Evolutionary conservation across 805 yeast genomes (phyloP).

Genomic region (Pichia manshurica): DNA sequence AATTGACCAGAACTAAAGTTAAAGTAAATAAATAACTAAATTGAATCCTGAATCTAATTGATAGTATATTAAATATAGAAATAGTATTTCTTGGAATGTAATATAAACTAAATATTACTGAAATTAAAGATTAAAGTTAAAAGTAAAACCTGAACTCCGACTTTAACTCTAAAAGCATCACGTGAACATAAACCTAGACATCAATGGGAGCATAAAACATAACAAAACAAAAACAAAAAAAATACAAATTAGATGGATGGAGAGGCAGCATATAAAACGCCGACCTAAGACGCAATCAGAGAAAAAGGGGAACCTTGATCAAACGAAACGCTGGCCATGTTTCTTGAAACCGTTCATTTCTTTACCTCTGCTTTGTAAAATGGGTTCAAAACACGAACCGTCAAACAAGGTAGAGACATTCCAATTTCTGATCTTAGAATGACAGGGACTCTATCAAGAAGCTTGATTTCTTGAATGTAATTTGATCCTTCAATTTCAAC

Average conservation of each 20-base stretch:
- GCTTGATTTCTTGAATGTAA: conserved; percentile 75
- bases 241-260: neutral
- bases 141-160: neutral
- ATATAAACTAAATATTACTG: too few relatives aligned
- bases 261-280: neutral
- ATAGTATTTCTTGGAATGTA: too few relatives aligned
- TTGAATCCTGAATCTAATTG: neutral
- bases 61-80: too few relatives aligned
- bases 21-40: too few relatives aligned
- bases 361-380: conserved; percentile 33
- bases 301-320: too few relatives aligned
- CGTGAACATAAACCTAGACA: neutral
- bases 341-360: too few relatives aligned
- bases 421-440: conserved; percentile 87
- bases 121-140: too few relatives aligned
- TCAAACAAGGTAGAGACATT: conserved; percentile 91
- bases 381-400: conserved; percentile 88
- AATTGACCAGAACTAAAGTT: too few relatives aligned
- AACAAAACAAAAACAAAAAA: neutral
- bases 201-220: neutral
- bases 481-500: conserved; percentile 58
- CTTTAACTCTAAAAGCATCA: neutral
- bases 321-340: too few relatives aligned
- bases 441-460: conserved; percentile 74
- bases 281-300: too few relatives aligned